Conservation (phyloP, 148 eudicot species). For the Nepenthes gracilis region DNA sequence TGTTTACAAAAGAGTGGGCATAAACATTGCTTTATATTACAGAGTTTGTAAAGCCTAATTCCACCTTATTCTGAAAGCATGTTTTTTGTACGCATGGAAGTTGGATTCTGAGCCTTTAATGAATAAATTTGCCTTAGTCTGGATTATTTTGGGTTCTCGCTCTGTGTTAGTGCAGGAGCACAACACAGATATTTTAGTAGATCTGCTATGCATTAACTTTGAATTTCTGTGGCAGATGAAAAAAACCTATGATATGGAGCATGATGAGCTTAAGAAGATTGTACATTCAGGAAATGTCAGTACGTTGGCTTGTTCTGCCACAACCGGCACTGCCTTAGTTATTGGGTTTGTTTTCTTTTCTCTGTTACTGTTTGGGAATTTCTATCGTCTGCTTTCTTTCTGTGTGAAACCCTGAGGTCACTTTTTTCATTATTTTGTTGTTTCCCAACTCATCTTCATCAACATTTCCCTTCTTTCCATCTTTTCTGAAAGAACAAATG, state of each 20-base stretch:
- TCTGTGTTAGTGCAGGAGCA: not conserved
- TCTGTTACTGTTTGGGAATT: not conserved
- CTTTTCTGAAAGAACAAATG: no score
- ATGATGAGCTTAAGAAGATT: slow-evolving; percentile 62
- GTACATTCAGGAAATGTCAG: slow-evolving; percentile 44
- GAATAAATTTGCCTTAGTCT: no score
- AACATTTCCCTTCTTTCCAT: no score
- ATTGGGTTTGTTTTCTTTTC: slow-evolving; percentile 47
- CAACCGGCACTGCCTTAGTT: slow-evolving; percentile 67
- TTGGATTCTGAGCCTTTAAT: no score
- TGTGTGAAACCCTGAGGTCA: not conserved
- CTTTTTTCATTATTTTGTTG: not conserved
- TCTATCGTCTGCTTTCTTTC: not conserved
- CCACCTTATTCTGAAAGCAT: no score
- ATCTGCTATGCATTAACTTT: slow-evolving; percentile 1
- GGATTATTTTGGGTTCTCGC: no score
- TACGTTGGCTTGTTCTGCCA: slow-evolving; percentile 59
- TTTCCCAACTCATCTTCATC: no score
- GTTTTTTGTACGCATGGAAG: no score
- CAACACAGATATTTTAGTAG: not conserved
- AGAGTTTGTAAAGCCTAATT: no score
- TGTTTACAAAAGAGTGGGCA: no score
- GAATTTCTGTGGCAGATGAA: slow-evolving; percentile 55
- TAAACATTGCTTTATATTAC: no score
- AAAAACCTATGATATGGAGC: slow-evolving; percentile 41